Evolutionary conservation across 2,329 filamentous ascomycete species (phyloP), one percentile per base, ranked within the genome.

Genomic region (Verticillium longisporum): DNA sequence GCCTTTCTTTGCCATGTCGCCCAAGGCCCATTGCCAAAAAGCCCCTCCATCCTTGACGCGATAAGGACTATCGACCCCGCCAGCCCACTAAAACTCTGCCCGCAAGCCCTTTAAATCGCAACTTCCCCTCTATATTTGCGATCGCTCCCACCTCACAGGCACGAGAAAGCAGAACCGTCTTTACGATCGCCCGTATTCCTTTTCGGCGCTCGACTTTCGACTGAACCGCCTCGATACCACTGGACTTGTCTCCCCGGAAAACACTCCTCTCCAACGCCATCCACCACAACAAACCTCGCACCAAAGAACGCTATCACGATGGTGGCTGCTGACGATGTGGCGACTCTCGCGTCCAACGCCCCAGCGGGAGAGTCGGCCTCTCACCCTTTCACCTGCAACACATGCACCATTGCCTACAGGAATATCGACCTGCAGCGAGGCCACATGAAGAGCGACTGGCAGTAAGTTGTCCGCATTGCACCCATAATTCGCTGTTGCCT

Each of bases 361-460:
- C 67, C 68, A 56, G 68, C 69, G 60, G 71, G 69, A 65, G 74
- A 72, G 7, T 69, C 77, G 15, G 70, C 83, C 36, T 82, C 88
- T 32, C 92, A 97, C 73, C 94, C 95, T 1, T 99, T 94, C 78
- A 98, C 94, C 61, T 99, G 95, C 86, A 99, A 98, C 77, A 95
- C 93, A 62, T 99, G 95, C 73, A 92, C 97, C 74, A 93, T 99
- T 68, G 95, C 94, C 59, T 99, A 98, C 78, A 89, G 94, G 67
- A 92, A 91, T 72, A 92, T 91, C 74, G 94, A 98, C 72, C 83
- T 96, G 61, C 95, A 99, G 78, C 88, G 95, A 73, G 88, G 86
- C 41, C 95, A 99, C 74, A 99, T 99, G 95, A 92, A 95, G 75
- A 95, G 89, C 69, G 95, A 99, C 78, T 99, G 95, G 95, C 94